These are phyloP conservation scores for Aspergillus taichungensis DNA, from an alignment of 495 filamentous ascomycete genomes.

Conservation along the genomic window DNA sequence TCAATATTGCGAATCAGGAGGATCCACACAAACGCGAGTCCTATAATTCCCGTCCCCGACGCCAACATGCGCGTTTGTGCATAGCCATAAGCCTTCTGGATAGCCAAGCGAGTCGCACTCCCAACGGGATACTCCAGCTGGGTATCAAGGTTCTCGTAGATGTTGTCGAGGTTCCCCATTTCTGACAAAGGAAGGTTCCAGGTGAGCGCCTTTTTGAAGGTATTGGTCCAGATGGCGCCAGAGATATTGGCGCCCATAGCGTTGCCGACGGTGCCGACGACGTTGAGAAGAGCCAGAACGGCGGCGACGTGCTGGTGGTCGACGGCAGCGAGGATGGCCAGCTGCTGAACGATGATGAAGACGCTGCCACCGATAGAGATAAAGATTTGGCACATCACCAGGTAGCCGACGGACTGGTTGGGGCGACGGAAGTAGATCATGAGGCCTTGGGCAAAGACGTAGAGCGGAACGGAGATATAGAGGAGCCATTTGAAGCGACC, in stretches of 20 bases:
- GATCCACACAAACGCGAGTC: conserved; percentile 31
- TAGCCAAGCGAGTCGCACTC: conserved; percentile 39
- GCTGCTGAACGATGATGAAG: conserved; percentile 51
- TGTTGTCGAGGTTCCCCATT: conserved; percentile 26
- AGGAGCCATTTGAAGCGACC: conserved; percentile 47
- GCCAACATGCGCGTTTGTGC: conserved; percentile 45
- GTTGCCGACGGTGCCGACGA: conserved; percentile 55
- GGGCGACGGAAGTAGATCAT: conserved; percentile 61
- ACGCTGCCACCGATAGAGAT: conserved; percentile 52
- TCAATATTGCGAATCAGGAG: conserved; percentile 46
- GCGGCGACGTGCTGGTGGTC: conserved; percentile 56
- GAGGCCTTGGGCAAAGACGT: conserved; percentile 48
- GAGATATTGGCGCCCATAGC: conserved; percentile 53
- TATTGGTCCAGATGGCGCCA: conserved; percentile 55
- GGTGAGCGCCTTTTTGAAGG: conserved; percentile 43
- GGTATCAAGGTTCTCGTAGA: conserved; percentile 38
- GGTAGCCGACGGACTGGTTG: conserved; percentile 48
- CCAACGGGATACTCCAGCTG: conserved; percentile 46
- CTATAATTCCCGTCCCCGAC: conserved; percentile 32
- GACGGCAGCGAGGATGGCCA: conserved; percentile 56
- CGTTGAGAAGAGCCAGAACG: conserved; percentile 49
- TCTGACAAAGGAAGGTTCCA: conserved; percentile 43
- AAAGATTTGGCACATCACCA: conserved; percentile 64
- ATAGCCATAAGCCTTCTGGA: conserved; percentile 44
- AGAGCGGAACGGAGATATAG: conserved; percentile 49